Percentiles rank a stretch among this genome's conserved stretches.
Evolutionary conservation across 2,329 filamentous ascomycete species (phyloP).

Genomic region (Microascus cirrosus): DNA sequence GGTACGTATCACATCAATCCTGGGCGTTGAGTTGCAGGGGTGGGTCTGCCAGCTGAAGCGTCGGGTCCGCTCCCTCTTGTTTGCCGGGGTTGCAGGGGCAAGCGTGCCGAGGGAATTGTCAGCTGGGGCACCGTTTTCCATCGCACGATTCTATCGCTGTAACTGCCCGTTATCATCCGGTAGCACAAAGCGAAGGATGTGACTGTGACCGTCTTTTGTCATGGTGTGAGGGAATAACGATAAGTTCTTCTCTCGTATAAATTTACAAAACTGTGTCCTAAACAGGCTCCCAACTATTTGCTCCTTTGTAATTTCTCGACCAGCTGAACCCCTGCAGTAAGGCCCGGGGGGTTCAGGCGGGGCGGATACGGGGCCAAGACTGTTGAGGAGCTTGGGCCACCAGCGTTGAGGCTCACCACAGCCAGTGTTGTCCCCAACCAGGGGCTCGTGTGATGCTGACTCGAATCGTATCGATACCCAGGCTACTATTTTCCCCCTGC

Average conservation of each 20-base stretch:
- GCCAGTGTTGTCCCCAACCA: neutral
- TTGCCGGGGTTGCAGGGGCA: too few relatives aligned
- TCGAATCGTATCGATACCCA: neutral
- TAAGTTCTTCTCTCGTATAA: too few relatives aligned
- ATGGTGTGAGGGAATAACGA: too few relatives aligned
- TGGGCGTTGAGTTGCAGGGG: slow-evolving; percentile 3
- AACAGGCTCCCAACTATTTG: too few relatives aligned
- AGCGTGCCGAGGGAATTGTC: neutral
- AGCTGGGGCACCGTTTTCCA: neutral
- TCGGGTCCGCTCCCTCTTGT: too few relatives aligned
- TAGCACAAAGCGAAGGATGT: too few relatives aligned
- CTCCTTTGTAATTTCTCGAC: too few relatives aligned
- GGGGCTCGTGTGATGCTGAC: neutral
- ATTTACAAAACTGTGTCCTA: too few relatives aligned
- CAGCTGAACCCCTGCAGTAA: neutral
- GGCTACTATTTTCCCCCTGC: too few relatives aligned
- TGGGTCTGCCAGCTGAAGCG: neutral
- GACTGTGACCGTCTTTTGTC: too few relatives aligned
- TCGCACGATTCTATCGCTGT: too few relatives aligned
- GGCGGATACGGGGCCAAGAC: neutral
- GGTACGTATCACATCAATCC: neutral
- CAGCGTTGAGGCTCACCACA: slow-evolving; percentile 1
- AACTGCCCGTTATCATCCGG: too few relatives aligned
- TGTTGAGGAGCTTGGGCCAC: slow-evolving; percentile 6
- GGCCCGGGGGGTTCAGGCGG: neutral